These are phyloP conservation scores for Zopfia rhizophila DNA, from an alignment of 2,329 filamentous ascomycete species.

Conservation along the genomic window DNA sequence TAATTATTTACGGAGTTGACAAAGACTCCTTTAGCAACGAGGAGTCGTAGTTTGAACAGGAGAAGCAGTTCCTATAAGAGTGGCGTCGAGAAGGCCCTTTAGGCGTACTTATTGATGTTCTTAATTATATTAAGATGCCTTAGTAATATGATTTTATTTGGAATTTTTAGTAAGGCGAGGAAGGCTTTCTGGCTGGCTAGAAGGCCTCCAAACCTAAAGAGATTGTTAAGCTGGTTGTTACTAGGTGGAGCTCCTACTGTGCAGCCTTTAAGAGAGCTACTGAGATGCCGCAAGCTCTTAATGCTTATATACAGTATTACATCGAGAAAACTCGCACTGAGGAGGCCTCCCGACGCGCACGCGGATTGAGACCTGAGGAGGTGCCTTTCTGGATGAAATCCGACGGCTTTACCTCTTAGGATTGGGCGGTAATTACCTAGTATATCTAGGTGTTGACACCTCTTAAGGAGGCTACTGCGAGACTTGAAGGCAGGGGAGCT, in stretches of 20 bases:
- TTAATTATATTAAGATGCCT: constrained; percentile 8
- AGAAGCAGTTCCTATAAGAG: constrained; percentile 3
- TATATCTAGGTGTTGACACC: constrained; percentile 4
- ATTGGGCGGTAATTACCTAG: constrained; percentile 4
- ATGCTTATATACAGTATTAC: background rate
- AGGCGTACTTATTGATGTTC: constrained; percentile 8
- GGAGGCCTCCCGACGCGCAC: too few species aligned
- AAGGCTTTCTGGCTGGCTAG: too few species aligned
- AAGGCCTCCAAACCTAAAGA: background rate
- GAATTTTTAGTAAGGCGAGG: too few species aligned
- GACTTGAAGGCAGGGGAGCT: constrained; percentile 1
- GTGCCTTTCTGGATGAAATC: constrained; percentile 1
- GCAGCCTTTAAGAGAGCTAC: constrained; percentile 8
- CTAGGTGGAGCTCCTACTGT: constrained; percentile 9
- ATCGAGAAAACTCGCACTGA: too few species aligned
- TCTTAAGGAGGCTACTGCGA: constrained; percentile 7
- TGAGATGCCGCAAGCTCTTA: background rate
- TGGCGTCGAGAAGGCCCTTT: constrained; percentile 4
- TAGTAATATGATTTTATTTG: constrained; percentile 8
- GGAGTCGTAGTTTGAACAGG: background rate
- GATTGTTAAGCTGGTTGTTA: constrained; percentile 7
- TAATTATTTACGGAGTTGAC: constrained; percentile 8
- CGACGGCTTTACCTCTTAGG: constrained; percentile 5
- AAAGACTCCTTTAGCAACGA: constrained; percentile 2
- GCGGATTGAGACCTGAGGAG: constrained; percentile 1